Base-by-base conservation (phyloP, 768 basidiomycete genomes). In the Macrocybe gigantea region DNA sequence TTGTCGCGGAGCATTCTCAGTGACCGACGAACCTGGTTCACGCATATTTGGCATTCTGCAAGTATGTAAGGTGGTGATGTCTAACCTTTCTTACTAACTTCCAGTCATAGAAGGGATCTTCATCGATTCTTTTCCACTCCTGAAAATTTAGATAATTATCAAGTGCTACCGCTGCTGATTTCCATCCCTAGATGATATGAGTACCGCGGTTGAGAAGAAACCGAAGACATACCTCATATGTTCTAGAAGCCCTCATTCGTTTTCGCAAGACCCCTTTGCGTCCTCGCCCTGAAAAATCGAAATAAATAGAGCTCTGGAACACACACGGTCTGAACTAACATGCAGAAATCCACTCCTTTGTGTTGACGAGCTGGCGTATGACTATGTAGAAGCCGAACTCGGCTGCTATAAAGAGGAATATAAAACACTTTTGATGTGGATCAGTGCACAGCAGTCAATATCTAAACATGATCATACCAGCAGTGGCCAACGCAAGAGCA, bases 101-200 rank as follows among this genome's bases (percentile, higher is more conserved):
- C 80, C 87, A 94, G 57, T 98, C 96, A 61, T 94, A 97, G 54
- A 85, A 96, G 1, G 82, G 70, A 64, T 95, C 92, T 56, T 93
- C 89, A 40, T 95, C 89, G 8, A 81, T 64, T 45, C 72, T 74
- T 63, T 98, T 98, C 96, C 96, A 99, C 47, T 84, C 81, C 48
- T 92, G 76, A 57, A 96, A 95, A 5, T 83, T 75, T 29, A 98
- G 71, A 68, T 86, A 86, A 47, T 78, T 74, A 58, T 99, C 96
- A 52, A 99, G 62, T 37, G 73, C 75, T 45, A 75, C 66, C 1
- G 96, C 96, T 0, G 83, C 82, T 30, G 75, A 72, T 64, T 87
- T 91, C 96, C 96, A 99, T 67, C 96, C 88, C 75, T 88, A 54
- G 7, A 46, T 14, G 45, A 5, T 38, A 46, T 9, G 13, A n/a